Percentiles rank a stretch among this genome's conserved stretches.
Conservation (phyloP, 495 filamentous ascomycete species). For the Trichoderma virens region DNA sequence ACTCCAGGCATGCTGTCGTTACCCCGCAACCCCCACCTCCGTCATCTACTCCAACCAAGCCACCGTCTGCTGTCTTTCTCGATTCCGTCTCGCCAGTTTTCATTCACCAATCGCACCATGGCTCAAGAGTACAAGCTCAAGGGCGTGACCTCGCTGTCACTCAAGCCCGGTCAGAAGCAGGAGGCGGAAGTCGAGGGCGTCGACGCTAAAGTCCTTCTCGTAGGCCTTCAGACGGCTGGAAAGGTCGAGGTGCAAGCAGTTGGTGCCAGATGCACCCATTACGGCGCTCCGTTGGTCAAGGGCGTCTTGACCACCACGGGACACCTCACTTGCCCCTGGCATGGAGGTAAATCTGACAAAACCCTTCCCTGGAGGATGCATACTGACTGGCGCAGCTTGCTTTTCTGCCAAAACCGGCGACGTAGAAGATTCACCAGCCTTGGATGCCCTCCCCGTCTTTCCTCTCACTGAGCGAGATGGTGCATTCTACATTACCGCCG, state of each 20-base stretch:
- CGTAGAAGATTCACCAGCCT: slow-evolving; percentile 86
- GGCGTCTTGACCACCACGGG: slow-evolving; percentile 79
- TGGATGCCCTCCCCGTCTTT: slow-evolving; percentile 75
- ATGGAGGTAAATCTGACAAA: slow-evolving; percentile 57
- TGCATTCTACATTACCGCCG: slow-evolving; percentile 74
- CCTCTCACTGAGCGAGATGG: slow-evolving; percentile 67
- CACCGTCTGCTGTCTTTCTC: slow-evolving; percentile 36
- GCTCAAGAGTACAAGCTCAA: slow-evolving; percentile 81
- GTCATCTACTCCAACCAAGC: slow-evolving; percentile 24
- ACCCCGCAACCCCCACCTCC: slow-evolving; percentile 6
- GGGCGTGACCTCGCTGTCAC: slow-evolving; percentile 58
- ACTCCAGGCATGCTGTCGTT: background rate
- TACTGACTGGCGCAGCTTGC: slow-evolving; percentile 56
- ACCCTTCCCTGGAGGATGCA: too few relatives aligned
- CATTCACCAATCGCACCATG: slow-evolving; percentile 31
- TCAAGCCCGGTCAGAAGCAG: slow-evolving; percentile 72
- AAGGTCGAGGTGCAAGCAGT: slow-evolving; percentile 42
- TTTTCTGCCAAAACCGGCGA: slow-evolving; percentile 86
- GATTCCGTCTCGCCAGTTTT: slow-evolving; percentile 19
- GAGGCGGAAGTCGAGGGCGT: slow-evolving; percentile 89
- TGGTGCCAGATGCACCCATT: slow-evolving; percentile 88
- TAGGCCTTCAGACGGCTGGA: slow-evolving; percentile 22
- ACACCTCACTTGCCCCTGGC: slow-evolving; percentile 87
- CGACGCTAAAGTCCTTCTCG: slow-evolving; percentile 74
- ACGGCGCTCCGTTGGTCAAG: slow-evolving; percentile 74